Evolutionary conservation across 2,329 filamentous ascomycete genomes (phyloP).

Genomic region (Clarireedia paspali): DNA sequence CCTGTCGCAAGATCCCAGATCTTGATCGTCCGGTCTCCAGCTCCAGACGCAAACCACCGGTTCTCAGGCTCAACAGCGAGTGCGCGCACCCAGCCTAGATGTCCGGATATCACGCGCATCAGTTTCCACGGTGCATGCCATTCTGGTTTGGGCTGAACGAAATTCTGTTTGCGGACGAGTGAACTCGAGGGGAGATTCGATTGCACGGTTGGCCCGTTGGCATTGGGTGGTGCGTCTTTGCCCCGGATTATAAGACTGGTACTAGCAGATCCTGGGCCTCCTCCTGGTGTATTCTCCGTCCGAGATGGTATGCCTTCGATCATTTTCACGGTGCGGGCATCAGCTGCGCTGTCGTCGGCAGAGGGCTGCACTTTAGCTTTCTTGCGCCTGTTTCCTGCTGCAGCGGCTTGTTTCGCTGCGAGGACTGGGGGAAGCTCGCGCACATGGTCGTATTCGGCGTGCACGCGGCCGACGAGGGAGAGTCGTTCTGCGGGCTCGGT

Average conservation of each 20-base stretch:
- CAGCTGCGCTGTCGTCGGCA: constrained; percentile 17
- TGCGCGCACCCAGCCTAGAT: constrained; percentile 87
- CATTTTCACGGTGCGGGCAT: constrained; percentile 52
- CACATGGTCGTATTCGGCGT: constrained; percentile 67
- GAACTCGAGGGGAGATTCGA: constrained; percentile 42
- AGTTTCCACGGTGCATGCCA: constrained; percentile 99
- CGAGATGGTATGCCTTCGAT: constrained; percentile 53
- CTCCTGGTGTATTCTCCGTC: constrained; percentile 21
- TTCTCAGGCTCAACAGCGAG: constrained; percentile 93
- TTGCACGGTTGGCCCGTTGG: constrained; percentile 45
- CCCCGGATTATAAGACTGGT: constrained; percentile 49
- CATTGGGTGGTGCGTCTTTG: constrained; percentile 43
- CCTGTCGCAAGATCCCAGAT: constrained; percentile 96
- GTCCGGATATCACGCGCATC: constrained; percentile 94
- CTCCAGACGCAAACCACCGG: constrained; percentile 94
- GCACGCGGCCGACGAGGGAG: constrained; percentile 27
- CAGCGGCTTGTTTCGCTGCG: constrained; percentile 68
- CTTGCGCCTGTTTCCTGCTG: constrained; percentile 51
- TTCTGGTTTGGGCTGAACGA: constrained; percentile 68
- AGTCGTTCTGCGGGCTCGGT: constrained; percentile 25
- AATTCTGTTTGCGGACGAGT: constrained; percentile 50
- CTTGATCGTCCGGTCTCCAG: constrained; percentile 94
- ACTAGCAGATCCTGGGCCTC: constrained; percentile 35
- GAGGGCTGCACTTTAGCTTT: constrained; percentile 46
- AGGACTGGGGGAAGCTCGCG: constrained; percentile 70